Conservation (phyloP, 2,329 filamentous ascomycete genomes). For the Arthroderma sp. region DNA sequence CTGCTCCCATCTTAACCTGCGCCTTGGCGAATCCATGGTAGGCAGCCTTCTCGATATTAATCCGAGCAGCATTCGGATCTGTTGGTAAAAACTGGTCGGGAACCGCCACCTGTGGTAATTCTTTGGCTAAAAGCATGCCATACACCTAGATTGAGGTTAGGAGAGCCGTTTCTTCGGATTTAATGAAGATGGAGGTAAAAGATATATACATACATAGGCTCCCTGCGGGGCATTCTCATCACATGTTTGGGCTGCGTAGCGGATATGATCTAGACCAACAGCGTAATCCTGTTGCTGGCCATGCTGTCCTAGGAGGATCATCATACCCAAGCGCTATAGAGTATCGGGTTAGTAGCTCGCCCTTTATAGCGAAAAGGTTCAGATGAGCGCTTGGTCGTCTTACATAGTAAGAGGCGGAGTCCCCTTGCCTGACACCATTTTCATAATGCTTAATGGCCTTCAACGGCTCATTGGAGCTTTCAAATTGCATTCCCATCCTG, state of each 20-base stretch:
- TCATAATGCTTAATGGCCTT: constrained; percentile 90
- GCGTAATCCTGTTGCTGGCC: constrained; percentile 72
- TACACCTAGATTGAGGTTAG: constrained; percentile 43
- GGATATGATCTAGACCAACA: constrained; percentile 69
- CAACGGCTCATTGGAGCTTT: constrained; percentile 80
- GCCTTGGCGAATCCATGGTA: constrained; percentile 93
- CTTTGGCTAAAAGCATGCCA: constrained; percentile 82
- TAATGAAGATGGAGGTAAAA: too few species aligned
- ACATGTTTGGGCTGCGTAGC: constrained; percentile 66
- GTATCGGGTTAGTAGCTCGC: background rate
- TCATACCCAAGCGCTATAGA: constrained; percentile 78
- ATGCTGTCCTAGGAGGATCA: constrained; percentile 88
- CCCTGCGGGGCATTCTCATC: constrained; percentile 96
- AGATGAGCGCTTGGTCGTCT: constrained; percentile 10
- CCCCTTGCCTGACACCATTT: constrained; percentile 60
- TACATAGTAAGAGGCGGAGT: constrained; percentile 71
- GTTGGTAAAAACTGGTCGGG: constrained; percentile 58
- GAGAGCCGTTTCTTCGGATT: background rate
- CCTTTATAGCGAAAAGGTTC: too few species aligned
- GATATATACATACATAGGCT: constrained; percentile 49
- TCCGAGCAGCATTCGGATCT: constrained; percentile 59
- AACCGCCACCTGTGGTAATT: constrained; percentile 79
- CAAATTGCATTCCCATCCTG: constrained; percentile 95
- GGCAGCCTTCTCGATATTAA: constrained; percentile 92
- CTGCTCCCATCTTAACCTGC: constrained; percentile 92